Evolutionary conservation across 345 rosid species (phyloP).

Genomic region (Citrus reticulata): DNA sequence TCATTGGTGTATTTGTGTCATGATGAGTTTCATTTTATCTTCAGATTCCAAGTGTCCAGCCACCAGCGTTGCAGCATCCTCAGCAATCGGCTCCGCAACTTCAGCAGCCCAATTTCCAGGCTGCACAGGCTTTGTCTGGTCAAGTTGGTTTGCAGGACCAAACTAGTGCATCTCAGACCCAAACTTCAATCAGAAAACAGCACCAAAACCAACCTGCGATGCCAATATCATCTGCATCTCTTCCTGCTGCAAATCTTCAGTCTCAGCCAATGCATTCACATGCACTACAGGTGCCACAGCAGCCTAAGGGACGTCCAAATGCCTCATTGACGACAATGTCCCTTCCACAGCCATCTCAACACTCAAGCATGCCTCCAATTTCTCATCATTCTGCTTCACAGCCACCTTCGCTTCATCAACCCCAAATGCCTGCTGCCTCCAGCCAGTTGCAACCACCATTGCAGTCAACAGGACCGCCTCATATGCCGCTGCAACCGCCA

Average conservation of each 20-base stretch:
- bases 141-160: constrained; percentile 56
- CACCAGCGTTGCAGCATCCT: constrained; percentile 44
- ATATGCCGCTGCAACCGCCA: constrained; percentile 59
- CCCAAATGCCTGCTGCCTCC: constrained; percentile 50
- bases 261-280: constrained; percentile 60
- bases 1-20: constrained; percentile 10
- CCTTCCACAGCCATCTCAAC: constrained; percentile 59
- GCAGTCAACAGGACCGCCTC: constrained; percentile 52
- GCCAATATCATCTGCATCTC: constrained; percentile 42
- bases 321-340: constrained; percentile 42
- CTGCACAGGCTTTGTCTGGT: constrained; percentile 38
- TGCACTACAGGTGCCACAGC: constrained; percentile 50
- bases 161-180: constrained; percentile 42
- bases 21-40: constrained; percentile 16
- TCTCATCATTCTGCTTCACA: constrained; percentile 64
- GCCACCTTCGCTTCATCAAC: constrained; percentile 50
- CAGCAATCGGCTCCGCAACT: constrained; percentile 55
- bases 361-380: constrained; percentile 40
- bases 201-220: constrained; percentile 46
- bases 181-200: constrained; percentile 55
- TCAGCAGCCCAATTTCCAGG: constrained; percentile 47
- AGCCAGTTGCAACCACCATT: constrained; percentile 69
- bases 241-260: constrained; percentile 48
- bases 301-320: constrained; percentile 61
- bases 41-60: constrained; percentile 69